These are phyloP conservation scores for Cladosporium austrohemisphaericum DNA, from an alignment of 2,329 filamentous ascomycete genomes.

Conservation along the genomic window DNA sequence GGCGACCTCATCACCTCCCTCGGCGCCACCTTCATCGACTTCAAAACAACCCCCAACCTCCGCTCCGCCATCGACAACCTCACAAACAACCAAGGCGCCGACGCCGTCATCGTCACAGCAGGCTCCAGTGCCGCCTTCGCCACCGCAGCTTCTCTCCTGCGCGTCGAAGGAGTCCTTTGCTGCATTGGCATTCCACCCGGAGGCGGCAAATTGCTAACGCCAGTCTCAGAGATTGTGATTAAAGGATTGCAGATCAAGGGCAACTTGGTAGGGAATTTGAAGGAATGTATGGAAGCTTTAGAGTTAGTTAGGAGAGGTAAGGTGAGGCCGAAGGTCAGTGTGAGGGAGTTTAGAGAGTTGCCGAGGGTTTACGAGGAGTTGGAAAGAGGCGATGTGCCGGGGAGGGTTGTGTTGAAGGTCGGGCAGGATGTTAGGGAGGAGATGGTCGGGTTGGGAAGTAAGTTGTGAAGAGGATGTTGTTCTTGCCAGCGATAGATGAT, in stretches of 20 bases:
- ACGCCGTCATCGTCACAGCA: conserved; percentile 43
- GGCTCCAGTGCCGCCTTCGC: conserved; percentile 41
- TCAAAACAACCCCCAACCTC: conserved; percentile 33
- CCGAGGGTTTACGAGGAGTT: conserved; percentile 43
- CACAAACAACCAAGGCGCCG: conserved; percentile 37
- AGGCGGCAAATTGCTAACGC: conserved; percentile 38
- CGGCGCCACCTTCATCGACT: conserved; percentile 43
- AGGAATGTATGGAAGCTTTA: conserved; percentile 46
- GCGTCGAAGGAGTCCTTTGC: conserved; percentile 42
- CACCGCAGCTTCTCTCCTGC: conserved; percentile 43
- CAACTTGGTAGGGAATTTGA: conserved; percentile 44
- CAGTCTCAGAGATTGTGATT: conserved; percentile 44
- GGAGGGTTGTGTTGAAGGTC: conserved; percentile 42
- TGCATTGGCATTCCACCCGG: conserved; percentile 44
- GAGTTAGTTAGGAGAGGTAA: conserved; percentile 41
- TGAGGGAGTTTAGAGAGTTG: conserved; percentile 43
- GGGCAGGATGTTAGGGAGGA: conserved; percentile 27
- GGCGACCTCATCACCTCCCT: conserved; percentile 38
- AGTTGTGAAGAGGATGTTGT: too few relatives aligned
- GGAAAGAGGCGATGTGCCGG: conserved; percentile 43
- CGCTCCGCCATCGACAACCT: conserved; percentile 35
- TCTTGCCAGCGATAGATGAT: too few relatives aligned
- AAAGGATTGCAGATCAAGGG: conserved; percentile 43
- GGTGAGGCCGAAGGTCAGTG: conserved; percentile 41
- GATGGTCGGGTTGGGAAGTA: not conserved